Percentiles rank a stretch among this genome's conserved stretches.
Conservation (phyloP, 495 filamentous ascomycete genomes). For the Saxispiralis lemnorum region DNA sequence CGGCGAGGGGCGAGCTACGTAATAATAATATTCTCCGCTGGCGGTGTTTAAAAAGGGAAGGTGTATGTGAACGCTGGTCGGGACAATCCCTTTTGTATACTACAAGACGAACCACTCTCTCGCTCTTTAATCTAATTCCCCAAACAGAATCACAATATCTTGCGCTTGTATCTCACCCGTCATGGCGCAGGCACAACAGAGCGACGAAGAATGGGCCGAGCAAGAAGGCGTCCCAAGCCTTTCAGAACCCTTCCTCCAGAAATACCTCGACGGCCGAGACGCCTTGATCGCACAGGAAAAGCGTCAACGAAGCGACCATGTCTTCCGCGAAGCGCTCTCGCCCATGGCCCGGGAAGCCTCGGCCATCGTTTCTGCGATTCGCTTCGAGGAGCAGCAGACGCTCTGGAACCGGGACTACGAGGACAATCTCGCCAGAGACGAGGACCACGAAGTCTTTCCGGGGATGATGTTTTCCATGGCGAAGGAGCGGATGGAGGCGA, state of each 20-base stretch:
- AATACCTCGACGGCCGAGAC: constrained; percentile 60
- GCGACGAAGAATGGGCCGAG: constrained; percentile 37
- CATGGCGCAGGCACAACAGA: constrained; percentile 37
- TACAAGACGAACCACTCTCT: no score
- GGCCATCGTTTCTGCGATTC: constrained; percentile 59
- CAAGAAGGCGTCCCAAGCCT: constrained; percentile 34
- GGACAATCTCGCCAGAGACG: constrained; percentile 33
- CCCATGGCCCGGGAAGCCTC: constrained; percentile 58
- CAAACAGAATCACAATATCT: no score
- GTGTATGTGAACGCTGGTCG: no score
- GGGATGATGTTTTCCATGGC: constrained; percentile 81
- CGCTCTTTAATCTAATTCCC: no score
- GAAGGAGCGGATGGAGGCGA: constrained; percentile 60
- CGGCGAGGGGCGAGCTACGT: no score
- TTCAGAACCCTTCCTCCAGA: constrained; percentile 56
- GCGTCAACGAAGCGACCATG: constrained; percentile 56
- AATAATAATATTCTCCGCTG: background rate
- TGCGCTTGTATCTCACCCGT: no score
- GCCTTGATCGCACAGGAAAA: constrained; percentile 65
- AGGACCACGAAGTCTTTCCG: constrained; percentile 41
- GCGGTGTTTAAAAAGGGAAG: background rate
- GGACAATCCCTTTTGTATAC: no score
- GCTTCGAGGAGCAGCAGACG: constrained; percentile 51
- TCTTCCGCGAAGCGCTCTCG: constrained; percentile 51
- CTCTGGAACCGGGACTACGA: constrained; percentile 58